phyloP scores from a whole-genome alignment of 2,329 filamentous ascomycete species.

The Ilyonectria mors-panacis region DNA sequence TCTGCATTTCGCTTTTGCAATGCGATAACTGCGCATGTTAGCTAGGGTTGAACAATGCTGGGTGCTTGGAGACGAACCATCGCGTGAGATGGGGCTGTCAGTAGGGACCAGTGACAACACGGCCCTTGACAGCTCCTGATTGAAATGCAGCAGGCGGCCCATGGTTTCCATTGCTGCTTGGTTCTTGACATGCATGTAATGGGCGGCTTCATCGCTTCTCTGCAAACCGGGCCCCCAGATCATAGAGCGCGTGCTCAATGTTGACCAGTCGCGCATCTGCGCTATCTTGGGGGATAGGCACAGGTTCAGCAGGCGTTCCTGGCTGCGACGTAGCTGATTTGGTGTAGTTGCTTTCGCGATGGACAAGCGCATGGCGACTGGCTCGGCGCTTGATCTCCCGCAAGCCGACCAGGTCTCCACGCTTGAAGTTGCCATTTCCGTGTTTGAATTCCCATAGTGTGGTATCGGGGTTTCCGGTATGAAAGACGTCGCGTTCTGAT shows the following conservation, averaged over 20 bases:
- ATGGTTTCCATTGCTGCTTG: slow-evolving; percentile 87
- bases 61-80: slow-evolving; percentile 72
- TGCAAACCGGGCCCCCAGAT: slow-evolving; percentile 84
- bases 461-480: slow-evolving; percentile 92
- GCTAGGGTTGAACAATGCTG: slow-evolving; percentile 62
- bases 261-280: slow-evolving; percentile 81
- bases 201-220: slow-evolving; percentile 86
- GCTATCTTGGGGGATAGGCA: slow-evolving; percentile 79
- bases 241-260: slow-evolving; percentile 87
- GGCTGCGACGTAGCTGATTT: slow-evolving; percentile 84
- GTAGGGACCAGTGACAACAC: slow-evolving; percentile 81
- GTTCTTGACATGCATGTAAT: slow-evolving; percentile 84
- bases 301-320: slow-evolving; percentile 86
- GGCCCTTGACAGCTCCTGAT: slow-evolving; percentile 85
- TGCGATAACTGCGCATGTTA: slow-evolving; percentile 61
- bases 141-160: slow-evolving; percentile 79
- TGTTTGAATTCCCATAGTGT: slow-evolving; percentile 99
- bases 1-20: slow-evolving; percentile 73
- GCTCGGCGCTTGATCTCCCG: slow-evolving; percentile 96
- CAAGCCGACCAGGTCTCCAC: slow-evolving; percentile 90
- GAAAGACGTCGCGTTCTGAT: slow-evolving; percentile 96
- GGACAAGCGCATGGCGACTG: slow-evolving; percentile 92
- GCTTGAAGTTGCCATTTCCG: slow-evolving; percentile 96
- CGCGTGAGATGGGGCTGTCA: slow-evolving; percentile 84
- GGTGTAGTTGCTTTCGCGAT: slow-evolving; percentile 87